Base-by-base conservation (phyloP, 805 yeast species). In the Hanseniaspora jakobsenii region DNA sequence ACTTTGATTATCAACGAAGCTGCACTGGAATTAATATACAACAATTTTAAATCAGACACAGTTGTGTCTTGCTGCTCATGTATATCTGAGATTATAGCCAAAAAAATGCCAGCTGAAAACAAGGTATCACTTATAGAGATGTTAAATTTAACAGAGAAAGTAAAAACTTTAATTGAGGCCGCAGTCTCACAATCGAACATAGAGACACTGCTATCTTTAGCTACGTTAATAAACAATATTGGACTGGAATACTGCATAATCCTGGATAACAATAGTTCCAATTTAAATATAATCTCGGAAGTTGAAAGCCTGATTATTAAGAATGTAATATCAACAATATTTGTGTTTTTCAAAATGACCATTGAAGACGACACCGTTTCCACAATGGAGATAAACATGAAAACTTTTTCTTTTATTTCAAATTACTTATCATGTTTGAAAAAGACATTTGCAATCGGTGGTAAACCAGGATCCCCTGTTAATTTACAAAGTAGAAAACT, bases 371-470 rank as follows among this genome's bases (percentile, higher is more conserved):
- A 91, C 60, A 96, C 91, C 52, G 37, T 26, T 6, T 23, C 32
- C 6, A 32, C 42, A 17, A 28, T 44, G 16, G 48, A 44, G n/a
- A 79, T 89, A 12, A 75, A 93, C 1, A 68, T 72, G 30, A 94
- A 84, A 59, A 81, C 85, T 6, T 81, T 89, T 55, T 80, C 91
- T 7, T 81, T 85, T 54, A 65, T 91, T 36, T 74, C 82, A 30
- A 81, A 77, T 42, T 86, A 78, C 57, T 65, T 91, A 49, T 63
- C 82, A 9, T 70, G 79, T 35, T 64, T 86, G 51, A 83, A 76
- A 63, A 84, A 75, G 56, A 65, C 56, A 50, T 60, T 57, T 54
- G 63, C 65, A 16, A 17, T 59, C 18, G 65, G 65, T 32, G 64
- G 65, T 23, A 67, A 61, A 52, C 66, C 60, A 40, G 66, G 58